phyloP scores from a whole-genome alignment of 495 filamentous ascomycete genomes.

The Pseudomonodictys pantanalensis region DNA sequence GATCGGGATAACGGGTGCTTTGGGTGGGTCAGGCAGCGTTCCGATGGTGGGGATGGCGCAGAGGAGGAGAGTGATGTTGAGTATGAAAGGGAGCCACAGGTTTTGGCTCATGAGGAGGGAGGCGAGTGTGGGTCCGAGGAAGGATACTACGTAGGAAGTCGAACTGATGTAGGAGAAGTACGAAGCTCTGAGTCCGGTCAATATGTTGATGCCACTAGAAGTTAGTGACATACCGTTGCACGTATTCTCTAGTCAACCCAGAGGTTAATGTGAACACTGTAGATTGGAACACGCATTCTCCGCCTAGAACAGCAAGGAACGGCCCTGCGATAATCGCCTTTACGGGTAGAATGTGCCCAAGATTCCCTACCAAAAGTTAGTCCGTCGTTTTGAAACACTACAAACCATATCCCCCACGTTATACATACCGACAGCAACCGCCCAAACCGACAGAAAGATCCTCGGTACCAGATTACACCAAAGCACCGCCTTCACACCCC shows the following conservation, averaged over 20 bases:
- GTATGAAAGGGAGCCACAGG: constrained; percentile 31
- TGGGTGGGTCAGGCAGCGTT: constrained; percentile 9
- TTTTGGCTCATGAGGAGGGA: constrained; percentile 30
- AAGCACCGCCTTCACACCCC: constrained; percentile 21
- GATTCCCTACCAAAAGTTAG: constrained; percentile 20
- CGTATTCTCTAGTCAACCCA: constrained; percentile 20
- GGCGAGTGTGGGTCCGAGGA: constrained; percentile 31
- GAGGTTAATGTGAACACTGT: constrained; percentile 25
- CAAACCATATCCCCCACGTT: neutral
- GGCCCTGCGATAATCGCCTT: constrained; percentile 30
- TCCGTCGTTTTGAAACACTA: neutral
- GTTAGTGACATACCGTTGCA: constrained; percentile 14
- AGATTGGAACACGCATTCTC: constrained; percentile 33
- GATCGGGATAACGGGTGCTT: neutral
- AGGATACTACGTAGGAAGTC: constrained; percentile 22
- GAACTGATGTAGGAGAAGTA: constrained; percentile 33
- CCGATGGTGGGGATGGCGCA: constrained; percentile 20
- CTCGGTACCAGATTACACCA: constrained; percentile 22
- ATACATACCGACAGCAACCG: constrained; percentile 26
- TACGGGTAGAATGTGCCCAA: constrained; percentile 16
- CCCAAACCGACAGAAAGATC: constrained; percentile 28
- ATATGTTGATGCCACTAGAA: neutral
- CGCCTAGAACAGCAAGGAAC: constrained; percentile 25
- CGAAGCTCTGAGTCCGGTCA: constrained; percentile 12
- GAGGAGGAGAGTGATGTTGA: constrained; percentile 22